Base-by-base conservation (phyloP, 2,329 filamentous ascomycete species). In the Macrophomina tecta region DNA sequence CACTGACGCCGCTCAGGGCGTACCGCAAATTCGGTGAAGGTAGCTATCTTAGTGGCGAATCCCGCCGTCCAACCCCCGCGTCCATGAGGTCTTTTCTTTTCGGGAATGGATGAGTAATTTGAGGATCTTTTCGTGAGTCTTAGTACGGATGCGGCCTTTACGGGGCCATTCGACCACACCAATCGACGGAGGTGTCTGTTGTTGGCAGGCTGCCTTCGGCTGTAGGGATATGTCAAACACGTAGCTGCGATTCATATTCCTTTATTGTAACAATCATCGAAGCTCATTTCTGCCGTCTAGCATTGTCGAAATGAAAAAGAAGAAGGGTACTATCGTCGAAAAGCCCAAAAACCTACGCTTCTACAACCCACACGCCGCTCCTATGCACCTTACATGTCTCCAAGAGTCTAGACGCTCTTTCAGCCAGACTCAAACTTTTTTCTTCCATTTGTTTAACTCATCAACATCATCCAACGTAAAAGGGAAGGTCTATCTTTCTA, bases 341-440 rank as follows among this genome's bases (percentile, higher is more conserved):
- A 4, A 51, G 11, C 30, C 58, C 30, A 38, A 49, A 16, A 38
- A 49, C 58, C 58, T 49, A 40, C 58, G 18, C 58, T 40, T 62
- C 58, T 62, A 62, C 58, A 62, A 49, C 45, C 45, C 42, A 23
- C 58, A n/a, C 58, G 58, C 58, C 58, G 30, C 58, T 5, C 18
- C 42, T 45, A 62, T 62, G 58, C 58, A 30, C 16, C 36, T 38
- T 40, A 58, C 36, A 49, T 18, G 9, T 34, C n/a, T 30, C 12
- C 49, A 48, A 12, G 38, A 49, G 58, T 62, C 58, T 49, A 62
- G 40, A 48, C 42, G 28, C 23, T 46, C 40, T 48, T 46, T 61
- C 42, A 61, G 38, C n/a, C 56, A 12, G 28, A 48, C 42, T 61
- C 16, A 48, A 46, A 30, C 46, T 49, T 62, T 61, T 49, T 38